Evolutionary conservation across 176 grass and related monocot genomes (phyloP).

Genomic region (Alloteropsis semialata): DNA sequence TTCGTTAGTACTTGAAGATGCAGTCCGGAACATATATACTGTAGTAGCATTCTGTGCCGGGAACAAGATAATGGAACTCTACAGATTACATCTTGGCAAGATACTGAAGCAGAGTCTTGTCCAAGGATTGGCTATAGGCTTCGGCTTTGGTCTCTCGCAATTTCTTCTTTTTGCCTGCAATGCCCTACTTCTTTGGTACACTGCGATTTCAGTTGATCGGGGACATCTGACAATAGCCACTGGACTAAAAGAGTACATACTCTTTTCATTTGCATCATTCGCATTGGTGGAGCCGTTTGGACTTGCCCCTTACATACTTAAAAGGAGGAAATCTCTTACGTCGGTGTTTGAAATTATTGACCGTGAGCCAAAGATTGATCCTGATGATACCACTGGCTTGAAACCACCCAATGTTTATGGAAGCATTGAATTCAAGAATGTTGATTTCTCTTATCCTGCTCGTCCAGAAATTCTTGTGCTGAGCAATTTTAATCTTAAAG

Average conservation of each 20-base stretch:
- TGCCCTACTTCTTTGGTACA: conserved; percentile 95
- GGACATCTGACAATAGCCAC: conserved; percentile 67
- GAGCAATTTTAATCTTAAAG: conserved; percentile 98
- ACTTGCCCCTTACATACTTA: conserved; percentile 97
- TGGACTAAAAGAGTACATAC: conserved; percentile 90
- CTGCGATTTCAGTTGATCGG: conserved; percentile 73
- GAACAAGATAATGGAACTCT: conserved; percentile 96
- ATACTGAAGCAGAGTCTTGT: conserved; percentile 90
- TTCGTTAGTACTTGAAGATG: conserved; percentile 97
- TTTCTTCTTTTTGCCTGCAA: conserved; percentile 99
- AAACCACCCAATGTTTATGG: conserved; percentile 98
- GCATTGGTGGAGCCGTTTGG: conserved; percentile 98
- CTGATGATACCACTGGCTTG: conserved; percentile 92
- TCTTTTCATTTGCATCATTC: conserved; percentile 97
- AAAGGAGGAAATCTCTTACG: conserved; percentile 81
- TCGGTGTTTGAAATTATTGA: conserved; percentile 99
- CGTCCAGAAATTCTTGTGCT: conserved; percentile 86
- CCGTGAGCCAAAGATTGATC: conserved; percentile 89
- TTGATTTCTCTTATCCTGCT: conserved; percentile 91
- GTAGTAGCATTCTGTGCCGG: conserved; percentile 99
- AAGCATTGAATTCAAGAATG: conserved; percentile 96
- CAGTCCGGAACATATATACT: conserved; percentile 98
- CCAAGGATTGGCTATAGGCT: conserved; percentile 86
- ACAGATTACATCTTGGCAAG: conserved; percentile 81
- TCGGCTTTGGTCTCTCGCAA: conserved; percentile 94